Base-by-base conservation (phyloP, 805 yeast genomes). In the Candida odintsovae region DNA sequence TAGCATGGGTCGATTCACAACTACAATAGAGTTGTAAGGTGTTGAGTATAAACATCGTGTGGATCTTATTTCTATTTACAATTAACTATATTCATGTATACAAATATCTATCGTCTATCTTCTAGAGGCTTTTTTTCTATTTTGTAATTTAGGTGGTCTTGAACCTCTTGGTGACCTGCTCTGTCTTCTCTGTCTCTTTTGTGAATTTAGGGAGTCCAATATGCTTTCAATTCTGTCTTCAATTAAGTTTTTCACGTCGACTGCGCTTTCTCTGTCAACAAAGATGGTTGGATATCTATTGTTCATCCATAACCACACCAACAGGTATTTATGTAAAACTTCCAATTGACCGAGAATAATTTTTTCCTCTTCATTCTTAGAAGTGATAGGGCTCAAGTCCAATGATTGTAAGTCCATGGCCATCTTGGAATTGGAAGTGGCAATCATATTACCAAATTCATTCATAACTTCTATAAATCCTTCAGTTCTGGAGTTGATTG, bases 211-310 rank as follows among this genome's bases (percentile, higher is more conserved):
- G 4, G 39, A 29, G 21, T 40, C 66, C n/a, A 70, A 52, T 38
- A 66, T 64, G 40, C 65, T 69, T 48, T 70, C 71, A 35, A 72
- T 71, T 38, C 64, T 65, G 50, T 67, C 55, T 49, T 90, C 96
- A 44, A 89, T 79, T 50, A 86, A 65, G 25, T 77, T 68, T 60
- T 86, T 86, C 55, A 88, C 64, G 46, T 85, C 86, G 21, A 65
- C 62, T 0, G 96, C 96, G 41, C 88, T 76, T 48, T 82, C 86
- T 15, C 80, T 71, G 62, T 89, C 96, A 16, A 85, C 77, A 55
- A 90, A 87, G 43, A 80, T 73, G 26, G 83, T 80, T 1, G 97
- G 96, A 70, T 84, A 92, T 57, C 97, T 71, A 62, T 87, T 90
- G 45, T 86, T 75, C 50, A 92, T 70, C 99, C 99, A 92, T 59